These are phyloP conservation scores for Wilcoxina mikolae DNA, from an alignment of 495 filamentous ascomycete genomes.

Conservation along the genomic window DNA sequence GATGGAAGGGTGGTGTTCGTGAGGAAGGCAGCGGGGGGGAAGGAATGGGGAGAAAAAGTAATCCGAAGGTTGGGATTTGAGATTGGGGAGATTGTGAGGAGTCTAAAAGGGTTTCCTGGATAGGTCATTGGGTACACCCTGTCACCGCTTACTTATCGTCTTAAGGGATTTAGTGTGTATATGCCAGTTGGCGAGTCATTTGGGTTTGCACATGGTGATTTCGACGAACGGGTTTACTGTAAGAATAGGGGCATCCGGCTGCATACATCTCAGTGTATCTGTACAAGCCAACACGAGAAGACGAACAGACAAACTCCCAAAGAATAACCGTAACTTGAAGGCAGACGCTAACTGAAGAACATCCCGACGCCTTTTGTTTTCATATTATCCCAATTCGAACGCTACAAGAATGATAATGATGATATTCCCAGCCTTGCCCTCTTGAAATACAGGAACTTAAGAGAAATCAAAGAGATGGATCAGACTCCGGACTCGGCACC, in stretches of 20 bases:
- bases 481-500: background rate
- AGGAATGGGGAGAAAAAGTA: conserved; percentile 47
- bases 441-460: background rate
- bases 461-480: background rate
- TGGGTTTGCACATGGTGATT: background rate
- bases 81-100: conserved; percentile 62
- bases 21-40: conserved; percentile 28
- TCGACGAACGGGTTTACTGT: background rate
- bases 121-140: conserved; percentile 3
- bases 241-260: too few species aligned
- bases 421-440: too few species aligned
- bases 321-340: too few species aligned
- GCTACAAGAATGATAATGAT: too few species aligned
- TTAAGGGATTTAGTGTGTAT: background rate
- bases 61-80: conserved; percentile 65
- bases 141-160: background rate
- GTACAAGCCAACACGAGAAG: too few species aligned
- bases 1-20: conserved; percentile 23
- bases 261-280: too few species aligned
- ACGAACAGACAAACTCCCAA: too few species aligned
- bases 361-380: background rate
- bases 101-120: conserved; percentile 22
- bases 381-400: background rate
- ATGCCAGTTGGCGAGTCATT: background rate
- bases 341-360: too few species aligned